phyloP scores from a whole-genome alignment of 768 basidiomycete species.

The Leccinum pellstonianum region DNA sequence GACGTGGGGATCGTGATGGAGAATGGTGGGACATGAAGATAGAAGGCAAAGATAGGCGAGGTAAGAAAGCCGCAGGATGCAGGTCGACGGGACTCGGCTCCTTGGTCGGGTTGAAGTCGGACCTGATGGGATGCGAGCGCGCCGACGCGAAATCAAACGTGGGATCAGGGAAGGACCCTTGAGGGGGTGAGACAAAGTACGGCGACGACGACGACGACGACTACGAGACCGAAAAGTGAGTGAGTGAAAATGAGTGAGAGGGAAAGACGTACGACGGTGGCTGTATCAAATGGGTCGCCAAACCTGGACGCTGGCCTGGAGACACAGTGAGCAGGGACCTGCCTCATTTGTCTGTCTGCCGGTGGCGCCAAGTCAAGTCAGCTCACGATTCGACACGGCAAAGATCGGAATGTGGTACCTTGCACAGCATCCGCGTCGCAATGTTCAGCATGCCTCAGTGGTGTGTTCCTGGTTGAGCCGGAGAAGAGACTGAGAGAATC shows the following conservation, averaged over 20 bases:
- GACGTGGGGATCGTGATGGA: slow-evolving; percentile 15
- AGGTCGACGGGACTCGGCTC: slow-evolving; percentile 43
- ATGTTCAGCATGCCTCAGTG: slow-evolving; percentile 10
- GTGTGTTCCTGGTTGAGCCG: slow-evolving; percentile 8
- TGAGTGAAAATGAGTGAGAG: slow-evolving; percentile 18
- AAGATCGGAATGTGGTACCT: slow-evolving; percentile 19
- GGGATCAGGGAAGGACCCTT: background rate
- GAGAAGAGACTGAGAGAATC: slow-evolving; percentile 32
- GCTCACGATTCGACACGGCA: background rate
- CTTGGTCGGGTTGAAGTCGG: slow-evolving; percentile 30
- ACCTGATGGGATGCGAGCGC: slow-evolving; percentile 28
- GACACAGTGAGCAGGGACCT: slow-evolving; percentile 8
- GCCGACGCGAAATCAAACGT: slow-evolving; percentile 10
- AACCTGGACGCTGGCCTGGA: slow-evolving; percentile 16
- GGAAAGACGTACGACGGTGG: slow-evolving; percentile 18
- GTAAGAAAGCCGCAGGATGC: slow-evolving; percentile 33
- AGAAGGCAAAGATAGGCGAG: slow-evolving; percentile 23
- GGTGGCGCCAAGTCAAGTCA: slow-evolving; percentile 1
- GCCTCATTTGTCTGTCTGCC: slow-evolving; percentile 20
- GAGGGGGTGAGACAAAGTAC: background rate
- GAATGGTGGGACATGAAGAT: slow-evolving; percentile 19
- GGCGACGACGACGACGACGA: background rate
- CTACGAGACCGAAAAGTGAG: slow-evolving; percentile 17
- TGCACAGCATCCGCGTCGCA: slow-evolving; percentile 22
- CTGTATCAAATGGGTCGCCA: slow-evolving; percentile 21